Base-by-base conservation (phyloP, 768 basidiomycete species). In the Hebeloma cylindrosporum region DNA sequence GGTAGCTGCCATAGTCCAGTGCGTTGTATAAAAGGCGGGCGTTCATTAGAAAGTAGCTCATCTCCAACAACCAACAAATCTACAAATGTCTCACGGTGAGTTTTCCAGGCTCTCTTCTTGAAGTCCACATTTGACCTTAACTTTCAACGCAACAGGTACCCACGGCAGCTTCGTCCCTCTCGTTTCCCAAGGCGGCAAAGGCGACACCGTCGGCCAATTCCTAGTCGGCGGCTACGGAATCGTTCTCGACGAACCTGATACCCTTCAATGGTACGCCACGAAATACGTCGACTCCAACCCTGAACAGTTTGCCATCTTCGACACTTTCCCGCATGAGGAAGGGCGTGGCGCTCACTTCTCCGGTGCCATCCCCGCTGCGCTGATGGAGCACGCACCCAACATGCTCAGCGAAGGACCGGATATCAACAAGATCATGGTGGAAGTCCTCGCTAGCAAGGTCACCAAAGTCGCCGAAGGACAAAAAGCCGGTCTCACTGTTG, bases 181-280 rank as follows among this genome's bases (percentile, higher is more conserved):
- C 36, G 34, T 40, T 7, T 47, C 36, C 7, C 43, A 49, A 42
- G 34, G 30, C 17, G 52, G 47, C 17, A 48, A 53, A 22, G 51
- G 37, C 40, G 33, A 51, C 17, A 61, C 56, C 20, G 48, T 65
- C n/a, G 45, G 43, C 5, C 50, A 62, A 7, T 69, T 69, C 54
- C 59, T 69, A 26, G 32, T 58, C 20, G 46, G 51, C 4, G 67
- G 66, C 7, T 54, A 59, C 21, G 46, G 50, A 4, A 51, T 69
- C 22, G 60, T 66, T 31, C 38, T 59, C 5, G 53, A 42, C 7
- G 68, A 72, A 48, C 65, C 68, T 14, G 60, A 59, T 33, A 70
- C 70, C 7, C 54, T 61, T 17, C 67, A 71, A 52, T 71, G 68
- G 70, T 69, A 61, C 49, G 70, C 62, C 5, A 41, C 68, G 23